phyloP scores from a whole-genome alignment of 495 filamentous ascomycete genomes.

The Penicillium cosmopolitanum region DNA sequence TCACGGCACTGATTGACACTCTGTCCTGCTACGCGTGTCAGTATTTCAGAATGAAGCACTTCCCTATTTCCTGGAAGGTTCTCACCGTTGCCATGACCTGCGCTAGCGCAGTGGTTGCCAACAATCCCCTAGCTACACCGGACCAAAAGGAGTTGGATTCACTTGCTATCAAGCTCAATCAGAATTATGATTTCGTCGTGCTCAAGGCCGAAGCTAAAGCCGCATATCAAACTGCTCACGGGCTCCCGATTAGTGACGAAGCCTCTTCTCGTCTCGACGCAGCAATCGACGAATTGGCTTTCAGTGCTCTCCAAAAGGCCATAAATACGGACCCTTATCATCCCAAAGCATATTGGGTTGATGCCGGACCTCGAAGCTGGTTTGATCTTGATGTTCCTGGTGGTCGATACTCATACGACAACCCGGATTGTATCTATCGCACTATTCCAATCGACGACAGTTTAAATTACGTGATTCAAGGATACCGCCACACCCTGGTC shows the following conservation, averaged over 20 bases:
- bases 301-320: conserved; percentile 22
- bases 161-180: conserved; percentile 17
- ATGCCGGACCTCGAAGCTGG: conserved; percentile 17
- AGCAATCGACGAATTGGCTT: conserved; percentile 23
- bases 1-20: too few species aligned
- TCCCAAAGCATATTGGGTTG: background rate
- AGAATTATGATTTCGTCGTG: conserved; percentile 15
- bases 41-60: background rate
- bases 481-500: conserved; percentile 15
- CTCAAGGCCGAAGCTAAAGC: conserved; percentile 23
- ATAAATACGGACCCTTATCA: conserved; percentile 13
- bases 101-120: background rate
- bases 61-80: background rate
- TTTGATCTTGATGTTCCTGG: conserved; percentile 20
- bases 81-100: background rate
- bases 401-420: conserved; percentile 22
- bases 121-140: conserved; percentile 18
- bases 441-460: conserved; percentile 21
- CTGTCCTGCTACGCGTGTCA: too few species aligned
- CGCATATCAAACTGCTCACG: conserved; percentile 20
- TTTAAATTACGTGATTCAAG: conserved; percentile 15
- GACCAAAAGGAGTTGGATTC: conserved; percentile 17
- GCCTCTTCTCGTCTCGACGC: conserved; percentile 20
- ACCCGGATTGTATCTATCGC: conserved; percentile 25
- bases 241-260: conserved; percentile 21